Base-by-base conservation (phyloP, 2,329 filamentous ascomycete species). In the Purpureocillium takamizusanense region DNA sequence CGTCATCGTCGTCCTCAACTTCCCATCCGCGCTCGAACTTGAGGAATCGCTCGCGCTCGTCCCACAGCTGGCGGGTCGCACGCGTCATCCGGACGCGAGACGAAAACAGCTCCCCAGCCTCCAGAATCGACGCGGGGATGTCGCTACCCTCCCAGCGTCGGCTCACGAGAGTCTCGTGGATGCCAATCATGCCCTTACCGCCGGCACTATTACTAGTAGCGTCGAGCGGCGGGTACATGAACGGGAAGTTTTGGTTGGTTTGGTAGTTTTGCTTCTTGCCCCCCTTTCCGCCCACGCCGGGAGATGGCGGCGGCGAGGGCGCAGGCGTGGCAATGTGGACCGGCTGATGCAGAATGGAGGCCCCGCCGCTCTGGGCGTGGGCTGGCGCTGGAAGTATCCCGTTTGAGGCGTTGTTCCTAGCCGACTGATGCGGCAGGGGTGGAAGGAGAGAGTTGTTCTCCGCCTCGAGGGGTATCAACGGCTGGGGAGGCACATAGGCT, bases 191-290 rank as follows among this genome's bases (percentile, higher is more conserved):
- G 11, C 89, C 89, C 56, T 94, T 95, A 1, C 90, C 90, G 36
- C 92, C 90, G 29, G 90, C 81, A 49, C 83, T 85, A 55, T 94
- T 95, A 61, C 88, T 95, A 17, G 79, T 82, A 44, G 81, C 82
- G 60, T 95, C 90, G 14, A 95, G 67, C 1, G 92, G 92, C 2
- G 92, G 92, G 50, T 98, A 98, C 65, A 98, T 80, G 55, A 98
- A 97, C 0, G 92, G 92, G 47, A 98, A 97, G 55, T 95, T 92
- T 52, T 98, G 92, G 54, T 98, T 98, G 0, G 92, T 98, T 59
- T 98, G 92, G 53, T 98, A 98, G 50, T 97, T 98, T 54, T 98
- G 92, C 57, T 98, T 98, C 69, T 98, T 98, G 1, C 84, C 89
- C 37, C 85, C 86, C 59, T 97, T 98, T 1, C 88, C 88, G 18